Conservation (phyloP, 148 eudicot genomes). For the Simmondsia chinensis region DNA sequence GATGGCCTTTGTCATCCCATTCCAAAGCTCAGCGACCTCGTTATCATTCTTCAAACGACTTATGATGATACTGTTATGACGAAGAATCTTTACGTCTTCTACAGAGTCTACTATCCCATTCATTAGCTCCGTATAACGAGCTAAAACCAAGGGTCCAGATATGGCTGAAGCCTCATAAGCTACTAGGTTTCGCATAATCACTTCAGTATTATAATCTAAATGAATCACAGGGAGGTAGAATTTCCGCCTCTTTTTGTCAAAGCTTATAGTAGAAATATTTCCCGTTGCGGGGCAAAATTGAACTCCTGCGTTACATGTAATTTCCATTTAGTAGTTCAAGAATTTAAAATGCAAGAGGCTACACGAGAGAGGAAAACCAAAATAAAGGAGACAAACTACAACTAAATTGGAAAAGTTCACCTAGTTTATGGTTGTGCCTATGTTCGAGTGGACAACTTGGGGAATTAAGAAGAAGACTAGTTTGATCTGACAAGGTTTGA, state of each 20-base stretch:
- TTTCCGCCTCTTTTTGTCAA: slow-evolving; percentile 3
- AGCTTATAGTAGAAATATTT: slow-evolving; percentile 15
- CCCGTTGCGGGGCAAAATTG: slow-evolving; percentile 7
- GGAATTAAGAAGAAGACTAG: too few relatives aligned
- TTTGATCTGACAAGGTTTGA: too few relatives aligned
- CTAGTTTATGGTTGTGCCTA: too few relatives aligned
- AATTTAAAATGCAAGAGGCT: too few relatives aligned
- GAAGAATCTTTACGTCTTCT: slow-evolving; percentile 12
- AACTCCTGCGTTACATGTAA: slow-evolving; percentile 5
- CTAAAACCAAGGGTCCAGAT: slow-evolving; percentile 10
- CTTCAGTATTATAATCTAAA: slow-evolving; percentile 2
- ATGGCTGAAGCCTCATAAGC: slow-evolving; percentile 6
- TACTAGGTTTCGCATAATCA: slow-evolving; percentile 7
- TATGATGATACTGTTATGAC: slow-evolving; percentile 4
- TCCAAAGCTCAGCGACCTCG: slow-evolving; percentile 19
- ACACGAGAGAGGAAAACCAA: too few relatives aligned
- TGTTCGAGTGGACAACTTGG: too few relatives aligned
- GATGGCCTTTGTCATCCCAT: slow-evolving; percentile 12
- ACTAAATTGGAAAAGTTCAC: too few relatives aligned
- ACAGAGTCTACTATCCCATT: slow-evolving; percentile 20
- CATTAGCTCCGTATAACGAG: slow-evolving; percentile 19
- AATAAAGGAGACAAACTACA: too few relatives aligned
- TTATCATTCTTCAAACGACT: slow-evolving; percentile 6
- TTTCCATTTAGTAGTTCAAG: too few relatives aligned
- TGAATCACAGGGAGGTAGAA: slow-evolving; percentile 2